Evolutionary conservation across 345 rosid species (phyloP), one percentile per base, ranked within the genome.

Genomic region (Nephelium lappaceum): DNA sequence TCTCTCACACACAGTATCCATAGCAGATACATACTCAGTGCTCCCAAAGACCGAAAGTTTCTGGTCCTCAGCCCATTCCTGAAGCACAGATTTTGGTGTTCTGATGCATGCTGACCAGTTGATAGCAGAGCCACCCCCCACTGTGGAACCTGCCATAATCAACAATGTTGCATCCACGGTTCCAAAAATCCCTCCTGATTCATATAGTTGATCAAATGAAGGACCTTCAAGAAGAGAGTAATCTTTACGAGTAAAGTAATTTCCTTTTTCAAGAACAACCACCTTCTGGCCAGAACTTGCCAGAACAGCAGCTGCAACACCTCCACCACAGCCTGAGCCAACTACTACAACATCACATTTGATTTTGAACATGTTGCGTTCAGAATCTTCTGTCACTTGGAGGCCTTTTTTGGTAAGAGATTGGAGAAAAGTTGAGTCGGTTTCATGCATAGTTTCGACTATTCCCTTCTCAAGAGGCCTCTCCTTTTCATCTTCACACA

Each of bases 311-410:
- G 97, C 98, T 0, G 98, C 97, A 5, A 96, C 98, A 6, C 97
- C 98, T 23, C 99, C 99, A 2, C 99, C 99, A 15, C 97, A 89
- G 25, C 99, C 99, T 1, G 98, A 93, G 10, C 99, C 98, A 6
- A 96, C 83, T 5, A 96, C 76, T 0, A 91, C 90, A 7, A 67
- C 97, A 69, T 96, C 99, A 31, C 98, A 96, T 77, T 90, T 88
- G 83, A 96, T 86, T 72, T 45, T 89, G 79, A 70, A 83, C 12
- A 75, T 51, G 3, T 84, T 81, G 0, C 78, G 73, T 36, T 78
- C 14, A 0, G 79, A 19, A 68, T 88, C 91, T 3, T 64, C 71
- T 0, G 79, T 67, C 11, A 81, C 90, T 71, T 80, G 41, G 38
- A 95, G 90, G 77, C 97, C 97, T 83, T 92, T 91, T 38, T 83